Conservation (phyloP, 139 green algal species). For the Closterium sp. region DNA sequence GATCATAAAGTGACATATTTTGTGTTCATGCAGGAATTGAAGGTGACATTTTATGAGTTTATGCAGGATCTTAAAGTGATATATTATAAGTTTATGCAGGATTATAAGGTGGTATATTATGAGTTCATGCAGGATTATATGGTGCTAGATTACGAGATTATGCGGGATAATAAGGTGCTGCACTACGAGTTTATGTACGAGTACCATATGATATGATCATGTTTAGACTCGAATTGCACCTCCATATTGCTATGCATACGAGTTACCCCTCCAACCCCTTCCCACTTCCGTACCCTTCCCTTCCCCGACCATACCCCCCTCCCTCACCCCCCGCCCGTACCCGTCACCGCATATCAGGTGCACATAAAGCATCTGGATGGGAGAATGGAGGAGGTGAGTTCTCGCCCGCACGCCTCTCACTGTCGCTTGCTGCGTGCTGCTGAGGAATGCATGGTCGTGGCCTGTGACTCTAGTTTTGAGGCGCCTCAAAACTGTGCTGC, state of each 20-base stretch:
- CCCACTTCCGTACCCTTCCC: constrained; percentile 60
- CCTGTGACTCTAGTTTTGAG: too few species aligned
- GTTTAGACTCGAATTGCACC: too few species aligned
- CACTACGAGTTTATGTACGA: not conserved
- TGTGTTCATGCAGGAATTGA: too few species aligned
- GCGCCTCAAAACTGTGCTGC: too few species aligned
- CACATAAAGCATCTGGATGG: not conserved
- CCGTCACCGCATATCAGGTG: not conserved
- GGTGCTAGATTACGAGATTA: not conserved
- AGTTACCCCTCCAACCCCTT: not conserved
- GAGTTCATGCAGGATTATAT: too few species aligned
- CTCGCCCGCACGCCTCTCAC: not conserved
- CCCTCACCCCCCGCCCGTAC: too few species aligned
- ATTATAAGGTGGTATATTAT: too few species aligned
- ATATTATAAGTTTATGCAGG: constrained; percentile 67
- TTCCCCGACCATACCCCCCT: constrained; percentile 48
- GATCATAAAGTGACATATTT: too few species aligned
- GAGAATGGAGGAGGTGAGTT: not conserved
- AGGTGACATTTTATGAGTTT: not conserved
- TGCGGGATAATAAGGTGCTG: not conserved
- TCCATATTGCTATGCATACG: too few species aligned
- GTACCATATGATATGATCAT: too few species aligned
- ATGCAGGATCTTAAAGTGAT: constrained; percentile 50
- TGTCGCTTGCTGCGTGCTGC: too few species aligned
- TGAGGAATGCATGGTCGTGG: too few species aligned